A percentile compares a stretch with the other conserved stretches of the same genome.
Conservation (phyloP, 495 filamentous ascomycete genomes). For the Geoglossum glabrum region DNA sequence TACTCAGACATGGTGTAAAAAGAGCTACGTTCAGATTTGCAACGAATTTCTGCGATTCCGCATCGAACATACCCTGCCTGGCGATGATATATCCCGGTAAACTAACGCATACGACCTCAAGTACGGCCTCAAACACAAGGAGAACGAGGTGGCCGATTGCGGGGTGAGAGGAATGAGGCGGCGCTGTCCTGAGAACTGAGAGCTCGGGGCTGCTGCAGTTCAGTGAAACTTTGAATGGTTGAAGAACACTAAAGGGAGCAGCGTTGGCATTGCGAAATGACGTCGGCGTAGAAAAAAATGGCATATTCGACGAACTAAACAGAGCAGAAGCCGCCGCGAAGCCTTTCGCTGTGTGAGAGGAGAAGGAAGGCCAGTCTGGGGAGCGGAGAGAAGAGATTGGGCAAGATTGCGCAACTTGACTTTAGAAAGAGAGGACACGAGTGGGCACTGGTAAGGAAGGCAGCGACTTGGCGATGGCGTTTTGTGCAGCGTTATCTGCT, state of each 20-base stretch:
- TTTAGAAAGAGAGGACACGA: not conserved
- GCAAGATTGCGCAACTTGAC: not conserved
- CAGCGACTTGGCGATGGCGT: not conserved
- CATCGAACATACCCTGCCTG: conserved; percentile 73
- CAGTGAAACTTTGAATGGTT: not conserved
- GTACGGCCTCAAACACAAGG: conserved; percentile 85
- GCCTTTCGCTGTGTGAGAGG: not conserved
- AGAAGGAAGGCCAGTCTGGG: not conserved
- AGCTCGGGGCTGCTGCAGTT: not conserved
- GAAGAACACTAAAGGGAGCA: conserved; percentile 1
- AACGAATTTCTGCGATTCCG: conserved; percentile 83
- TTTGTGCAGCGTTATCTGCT: not conserved
- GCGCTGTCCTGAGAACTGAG: conserved; percentile 5
- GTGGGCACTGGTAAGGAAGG: not conserved
- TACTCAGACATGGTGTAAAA: conserved; percentile 94
- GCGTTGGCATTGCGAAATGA: conserved; percentile 39
- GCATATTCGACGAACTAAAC: conserved; percentile 12
- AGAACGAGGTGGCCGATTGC: conserved; percentile 57
- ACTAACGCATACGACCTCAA: conserved; percentile 90
- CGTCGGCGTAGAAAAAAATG: conserved; percentile 35
- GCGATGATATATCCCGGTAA: conserved; percentile 91
- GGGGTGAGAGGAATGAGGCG: conserved; percentile 31
- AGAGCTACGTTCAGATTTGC: conserved; percentile 86
- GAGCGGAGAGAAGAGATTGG: not conserved
- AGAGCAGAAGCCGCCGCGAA: not conserved